Percentiles rank a stretch among this genome's conserved stretches.
Evolutionary conservation across 176 grass and related monocot species (phyloP).

Genomic region (Echinochloa phyllopogon): DNA sequence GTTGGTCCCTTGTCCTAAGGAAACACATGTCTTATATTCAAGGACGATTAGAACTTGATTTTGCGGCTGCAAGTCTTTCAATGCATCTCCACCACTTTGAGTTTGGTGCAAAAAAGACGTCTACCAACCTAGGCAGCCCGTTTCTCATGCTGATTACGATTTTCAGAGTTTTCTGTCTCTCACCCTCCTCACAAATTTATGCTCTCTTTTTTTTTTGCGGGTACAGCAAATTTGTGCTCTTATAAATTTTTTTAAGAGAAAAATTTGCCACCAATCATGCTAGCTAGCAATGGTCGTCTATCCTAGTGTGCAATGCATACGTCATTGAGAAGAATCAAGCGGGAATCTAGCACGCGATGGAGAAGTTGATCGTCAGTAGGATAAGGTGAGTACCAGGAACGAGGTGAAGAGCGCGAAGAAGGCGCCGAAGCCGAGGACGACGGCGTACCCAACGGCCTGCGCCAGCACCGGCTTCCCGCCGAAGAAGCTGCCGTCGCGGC

Average conservation of each 20-base stretch:
- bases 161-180: neutral
- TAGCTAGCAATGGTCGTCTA: neutral
- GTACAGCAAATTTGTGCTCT: neutral
- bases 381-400: slow-evolving; percentile 10
- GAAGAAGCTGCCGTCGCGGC: slow-evolving; percentile 37
- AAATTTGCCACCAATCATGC: neutral
- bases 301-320: neutral
- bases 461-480: slow-evolving; percentile 36
- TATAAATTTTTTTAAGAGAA: neutral
- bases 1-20: too few relatives aligned
- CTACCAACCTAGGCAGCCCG: neutral
- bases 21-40: too few relatives aligned
- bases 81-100: neutral
- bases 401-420: slow-evolving; percentile 46
- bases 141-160: neutral
- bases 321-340: neutral
- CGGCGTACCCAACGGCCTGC: slow-evolving; percentile 56
- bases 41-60: neutral
- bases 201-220: too few relatives aligned
- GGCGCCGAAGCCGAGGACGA: slow-evolving; percentile 84
- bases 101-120: neutral
- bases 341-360: neutral
- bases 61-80: neutral
- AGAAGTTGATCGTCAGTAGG: neutral
- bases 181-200: neutral